These are phyloP conservation scores for Tylopilus intermedius DNA, from an alignment of 768 basidiomycete species.

Conservation along the genomic window DNA sequence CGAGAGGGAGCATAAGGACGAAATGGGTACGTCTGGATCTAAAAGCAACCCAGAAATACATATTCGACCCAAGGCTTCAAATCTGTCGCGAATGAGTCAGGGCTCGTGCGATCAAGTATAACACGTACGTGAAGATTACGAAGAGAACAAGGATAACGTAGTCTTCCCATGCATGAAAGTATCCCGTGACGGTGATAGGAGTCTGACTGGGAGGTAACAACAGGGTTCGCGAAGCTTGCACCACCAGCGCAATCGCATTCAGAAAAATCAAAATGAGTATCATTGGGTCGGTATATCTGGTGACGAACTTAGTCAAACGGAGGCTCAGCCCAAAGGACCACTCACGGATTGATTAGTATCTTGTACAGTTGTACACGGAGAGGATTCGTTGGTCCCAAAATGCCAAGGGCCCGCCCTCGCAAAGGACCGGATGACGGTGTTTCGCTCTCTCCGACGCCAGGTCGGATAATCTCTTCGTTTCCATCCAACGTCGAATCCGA, in stretches of 20 bases:
- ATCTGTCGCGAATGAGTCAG: conserved; percentile 34
- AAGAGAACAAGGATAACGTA: conserved; percentile 80
- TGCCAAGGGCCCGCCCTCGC: conserved; percentile 74
- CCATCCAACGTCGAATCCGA: conserved; percentile 30
- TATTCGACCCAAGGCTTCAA: conserved; percentile 86
- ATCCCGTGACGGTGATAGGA: conserved; percentile 53
- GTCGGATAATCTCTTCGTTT: conserved; percentile 35
- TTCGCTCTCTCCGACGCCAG: conserved; percentile 20
- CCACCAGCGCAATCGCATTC: conserved; percentile 76
- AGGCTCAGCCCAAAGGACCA: conserved; percentile 14
- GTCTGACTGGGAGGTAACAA: conserved; percentile 45
- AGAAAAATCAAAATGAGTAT: conserved; percentile 81
- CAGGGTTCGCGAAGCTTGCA: conserved; percentile 66
- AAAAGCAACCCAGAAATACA: conserved; percentile 85
- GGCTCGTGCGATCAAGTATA: conserved; percentile 22
- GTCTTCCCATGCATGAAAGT: conserved; percentile 89
- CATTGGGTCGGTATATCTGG: conserved; percentile 79
- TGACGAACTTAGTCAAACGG: conserved; percentile 1
- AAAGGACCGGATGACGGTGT: conserved; percentile 45
- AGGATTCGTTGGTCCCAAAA: conserved; percentile 64
- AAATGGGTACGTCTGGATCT: conserved; percentile 68
- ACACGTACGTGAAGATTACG: conserved; percentile 69
- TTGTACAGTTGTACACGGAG: conserved; percentile 60
- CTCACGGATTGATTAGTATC: conserved; percentile 71
- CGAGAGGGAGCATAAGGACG: conserved; percentile 42